phyloP scores from a whole-genome alignment of 176 grass and related monocot species.

The Thinopyrum elongatum region DNA sequence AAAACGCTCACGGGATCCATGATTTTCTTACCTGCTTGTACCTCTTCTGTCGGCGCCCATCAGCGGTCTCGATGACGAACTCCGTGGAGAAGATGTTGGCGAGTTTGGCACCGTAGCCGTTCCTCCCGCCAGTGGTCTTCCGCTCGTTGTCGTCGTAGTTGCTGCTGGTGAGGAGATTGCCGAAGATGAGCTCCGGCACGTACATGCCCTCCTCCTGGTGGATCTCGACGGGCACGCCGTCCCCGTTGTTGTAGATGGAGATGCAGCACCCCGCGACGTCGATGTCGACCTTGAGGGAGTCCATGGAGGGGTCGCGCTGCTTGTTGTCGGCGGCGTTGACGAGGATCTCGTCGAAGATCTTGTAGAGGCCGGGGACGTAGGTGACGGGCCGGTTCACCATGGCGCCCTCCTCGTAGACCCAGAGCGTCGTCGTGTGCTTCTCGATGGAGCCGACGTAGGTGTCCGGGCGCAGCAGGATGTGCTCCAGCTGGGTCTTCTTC shows the following conservation, averaged over 20 bases:
- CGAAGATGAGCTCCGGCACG: slow-evolving; percentile 96
- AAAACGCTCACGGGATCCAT: neutral
- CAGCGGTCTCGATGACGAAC: slow-evolving; percentile 85
- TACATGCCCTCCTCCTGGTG: slow-evolving; percentile 87
- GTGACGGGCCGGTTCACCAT: slow-evolving; percentile 55
- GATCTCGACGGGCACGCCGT: slow-evolving; percentile 87
- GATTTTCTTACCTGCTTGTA: slow-evolving; percentile 75
- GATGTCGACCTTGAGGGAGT: slow-evolving; percentile 75
- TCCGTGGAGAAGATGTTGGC: slow-evolving; percentile 96
- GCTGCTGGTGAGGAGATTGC: slow-evolving; percentile 93
- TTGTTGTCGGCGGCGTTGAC: slow-evolving; percentile 98
- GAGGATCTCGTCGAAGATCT: slow-evolving; percentile 99
- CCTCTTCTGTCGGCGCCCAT: slow-evolving; percentile 64
- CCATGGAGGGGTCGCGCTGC: slow-evolving; percentile 87
- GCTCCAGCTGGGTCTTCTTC: slow-evolving; percentile 90
- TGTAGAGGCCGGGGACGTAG: slow-evolving; percentile 96
- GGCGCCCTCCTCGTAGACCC: slow-evolving; percentile 66
- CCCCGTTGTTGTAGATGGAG: slow-evolving; percentile 81
- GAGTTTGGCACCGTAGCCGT: slow-evolving; percentile 94
- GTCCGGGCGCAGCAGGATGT: slow-evolving; percentile 89
- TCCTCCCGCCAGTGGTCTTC: slow-evolving; percentile 96
- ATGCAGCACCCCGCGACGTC: slow-evolving; percentile 54
- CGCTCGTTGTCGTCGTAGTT: slow-evolving; percentile 85
- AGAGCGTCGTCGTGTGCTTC: slow-evolving; percentile 69
- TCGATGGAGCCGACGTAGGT: slow-evolving; percentile 85